Evolutionary conservation across 352 stramenopile species (phyloP), one percentile per base, ranked within the genome.

Genomic region (Phytophthora fragariae): DNA sequence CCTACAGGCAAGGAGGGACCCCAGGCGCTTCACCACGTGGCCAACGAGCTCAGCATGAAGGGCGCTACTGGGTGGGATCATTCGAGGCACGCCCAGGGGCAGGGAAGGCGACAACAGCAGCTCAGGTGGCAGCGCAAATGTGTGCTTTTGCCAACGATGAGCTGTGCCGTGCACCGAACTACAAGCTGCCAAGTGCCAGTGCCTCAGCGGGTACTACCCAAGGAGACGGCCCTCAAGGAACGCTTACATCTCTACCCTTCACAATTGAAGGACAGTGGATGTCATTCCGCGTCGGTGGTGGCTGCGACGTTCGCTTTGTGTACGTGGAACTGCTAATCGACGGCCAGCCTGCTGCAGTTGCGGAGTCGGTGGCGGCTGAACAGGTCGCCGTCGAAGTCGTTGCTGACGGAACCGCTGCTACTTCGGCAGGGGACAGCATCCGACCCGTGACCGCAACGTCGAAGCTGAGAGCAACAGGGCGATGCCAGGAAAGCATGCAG

Each of bases 301-400:
- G 97, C 5, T 99, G 97, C 63, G 94, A 99, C 71, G 79, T 97
- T 55, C 78, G 88, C 5, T 83, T 88, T 8, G 74, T 95, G 1
- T 99, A 98, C 69, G 95, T 99, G 5, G 97, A 99, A 74, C 83
- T 99, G 21, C 75, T 99, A 7, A 88, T 99, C 5, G 97, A 99
- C 73, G 95, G 97, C 14, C 73, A 80, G 62, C 50, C 70, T 27
- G 70, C 70, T 19, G 73, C 73, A 75, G 70, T 80, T 55, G 44
- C 60, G 19, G 73, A 80, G 60, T 75, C 73, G 3, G 65, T 80
- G 35, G 73, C 73, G n/a, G 73, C 73, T 57, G 73, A 80, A 35
- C 64, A 78, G 27, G 53, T 75, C 55, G 73, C 73, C 50, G 73
- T 80, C 19, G 70, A 77, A 70, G 44, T 75, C 21, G 70, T 57